These are phyloP conservation scores for Gentiana straminea DNA, from an alignment of 257 asterid genomes.

Conservation along the genomic window DNA sequence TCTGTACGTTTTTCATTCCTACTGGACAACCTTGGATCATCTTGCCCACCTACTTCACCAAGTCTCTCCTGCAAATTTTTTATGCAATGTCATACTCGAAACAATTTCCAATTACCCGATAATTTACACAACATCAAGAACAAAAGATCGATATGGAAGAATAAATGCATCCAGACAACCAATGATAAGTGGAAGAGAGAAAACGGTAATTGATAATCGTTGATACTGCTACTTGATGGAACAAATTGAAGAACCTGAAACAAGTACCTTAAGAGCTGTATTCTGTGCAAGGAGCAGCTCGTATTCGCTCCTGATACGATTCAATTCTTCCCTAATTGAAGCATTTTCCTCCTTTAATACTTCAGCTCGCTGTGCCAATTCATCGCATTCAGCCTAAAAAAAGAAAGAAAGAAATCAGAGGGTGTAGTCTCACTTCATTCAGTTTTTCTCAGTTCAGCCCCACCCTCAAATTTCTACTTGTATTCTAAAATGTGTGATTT, in stretches of 20 bases:
- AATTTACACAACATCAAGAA: too few species aligned
- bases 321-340: constrained; percentile 71
- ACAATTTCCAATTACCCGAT: too few species aligned
- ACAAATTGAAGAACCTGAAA: neutral
- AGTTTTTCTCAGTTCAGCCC: too few species aligned
- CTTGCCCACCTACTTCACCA: constrained; percentile 53
- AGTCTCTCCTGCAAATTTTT: constrained; percentile 51
- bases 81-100: too few species aligned
- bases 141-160: too few species aligned
- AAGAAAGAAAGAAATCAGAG: too few species aligned
- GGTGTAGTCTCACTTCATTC: too few species aligned
- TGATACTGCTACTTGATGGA: neutral
- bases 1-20: constrained; percentile 35
- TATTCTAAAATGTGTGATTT: too few species aligned
- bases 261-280: constrained; percentile 73
- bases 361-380: constrained; percentile 82
- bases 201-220: too few species aligned
- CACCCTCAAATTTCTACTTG: too few species aligned
- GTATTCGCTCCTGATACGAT: constrained; percentile 56
- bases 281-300: constrained; percentile 73
- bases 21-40: constrained; percentile 44
- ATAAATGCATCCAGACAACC: too few species aligned
- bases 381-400: constrained; percentile 90
- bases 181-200: too few species aligned
- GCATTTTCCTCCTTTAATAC: constrained; percentile 68